phyloP scores from a whole-genome alignment of 805 yeast genomes.

The Metschnikowia dekortorum region DNA sequence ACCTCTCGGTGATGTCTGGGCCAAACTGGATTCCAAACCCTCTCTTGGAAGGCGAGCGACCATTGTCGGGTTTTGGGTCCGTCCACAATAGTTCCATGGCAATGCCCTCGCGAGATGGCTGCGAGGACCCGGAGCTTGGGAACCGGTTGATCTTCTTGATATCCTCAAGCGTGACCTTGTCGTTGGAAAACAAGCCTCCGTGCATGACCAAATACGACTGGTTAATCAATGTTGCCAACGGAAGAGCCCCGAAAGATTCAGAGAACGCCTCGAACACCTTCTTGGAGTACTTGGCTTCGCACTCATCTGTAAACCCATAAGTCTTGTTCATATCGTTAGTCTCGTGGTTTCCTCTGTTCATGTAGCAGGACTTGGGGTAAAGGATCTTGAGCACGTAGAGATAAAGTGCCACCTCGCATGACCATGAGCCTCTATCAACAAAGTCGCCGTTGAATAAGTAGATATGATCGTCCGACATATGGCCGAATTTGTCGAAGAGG shows the following conservation, averaged over 20 bases:
- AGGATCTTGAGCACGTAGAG: constrained; percentile 72
- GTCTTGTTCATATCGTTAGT: constrained; percentile 95
- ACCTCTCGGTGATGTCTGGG: constrained; percentile 82
- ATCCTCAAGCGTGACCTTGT: constrained; percentile 65
- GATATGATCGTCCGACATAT: constrained; percentile 59
- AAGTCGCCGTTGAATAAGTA: constrained; percentile 95
- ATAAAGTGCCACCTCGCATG: constrained; percentile 88
- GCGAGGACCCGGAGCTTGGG: constrained; percentile 46
- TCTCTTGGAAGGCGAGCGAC: constrained; percentile 84
- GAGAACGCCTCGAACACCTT: constrained; percentile 77
- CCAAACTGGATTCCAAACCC: constrained; percentile 97
- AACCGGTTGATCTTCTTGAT: constrained; percentile 69
- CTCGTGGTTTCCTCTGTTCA: constrained; percentile 96
- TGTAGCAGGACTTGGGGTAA: constrained; percentile 63
- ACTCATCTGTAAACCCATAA: constrained; percentile 95
- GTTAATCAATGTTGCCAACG: constrained; percentile 80
- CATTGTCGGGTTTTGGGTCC: constrained; percentile 79
- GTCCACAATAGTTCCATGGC: constrained; percentile 98
- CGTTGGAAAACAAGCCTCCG: constrained; percentile 89
- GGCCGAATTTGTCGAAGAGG: constrained; percentile 70
- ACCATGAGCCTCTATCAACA: constrained; percentile 98
- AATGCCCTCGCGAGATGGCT: constrained; percentile 86
- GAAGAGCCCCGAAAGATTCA: constrained; percentile 80
- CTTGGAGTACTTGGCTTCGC: constrained; percentile 83
- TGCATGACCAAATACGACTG: constrained; percentile 83